Evolutionary conservation across 441 rosid species (phyloP), one percentile per base, ranked within the genome.

Genomic region (Capsella rubella): DNA sequence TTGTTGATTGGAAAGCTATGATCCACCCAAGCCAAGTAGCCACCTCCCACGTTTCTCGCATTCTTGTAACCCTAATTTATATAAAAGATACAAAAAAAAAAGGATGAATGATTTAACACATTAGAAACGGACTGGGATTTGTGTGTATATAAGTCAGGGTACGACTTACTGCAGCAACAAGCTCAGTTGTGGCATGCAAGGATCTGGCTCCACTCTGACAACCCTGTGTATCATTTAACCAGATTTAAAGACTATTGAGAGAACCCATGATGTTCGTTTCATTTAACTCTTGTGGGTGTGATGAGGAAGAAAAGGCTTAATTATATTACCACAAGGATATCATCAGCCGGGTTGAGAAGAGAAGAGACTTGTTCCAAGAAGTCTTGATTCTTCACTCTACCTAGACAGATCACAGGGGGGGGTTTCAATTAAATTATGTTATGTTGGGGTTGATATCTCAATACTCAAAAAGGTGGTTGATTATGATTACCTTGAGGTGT

Each of bases 171-270:
- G 84, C 87, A 40, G 56, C 60, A 40, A 83, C 76, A 76, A 91
- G 91, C 78, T 88, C 96, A 69, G 74, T 40, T 31, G 89, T 73
- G 45, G 97, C 97, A 28, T 79, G 62, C 49, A 84, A 72, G 64
- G 98, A 93, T 78, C 97, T 86, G 57, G 82, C 95, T 71, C 97
- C 97, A 78, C 96, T 86, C 74, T 85, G 94, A 78, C 98, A 93
- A 51, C 95, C 95, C 96, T 93, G 16, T 15, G 21, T 18, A 28
- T 66, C 40, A 43, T 61, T 51, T 51, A 43, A 29, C 42, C 74
- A 61, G 32, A 60, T 58, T 58, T 55, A 61, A 45, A 21, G 21
- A 18, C 21, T 18, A 18, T 18, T 18, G 1, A 4, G 3, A 14
- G 1, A 69, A 39, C 73, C 21, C 57, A 29, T 35, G 39, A 35